Base-by-base conservation (phyloP, 306 rosid genomes). In the Begonia fuchsioides region DNA sequence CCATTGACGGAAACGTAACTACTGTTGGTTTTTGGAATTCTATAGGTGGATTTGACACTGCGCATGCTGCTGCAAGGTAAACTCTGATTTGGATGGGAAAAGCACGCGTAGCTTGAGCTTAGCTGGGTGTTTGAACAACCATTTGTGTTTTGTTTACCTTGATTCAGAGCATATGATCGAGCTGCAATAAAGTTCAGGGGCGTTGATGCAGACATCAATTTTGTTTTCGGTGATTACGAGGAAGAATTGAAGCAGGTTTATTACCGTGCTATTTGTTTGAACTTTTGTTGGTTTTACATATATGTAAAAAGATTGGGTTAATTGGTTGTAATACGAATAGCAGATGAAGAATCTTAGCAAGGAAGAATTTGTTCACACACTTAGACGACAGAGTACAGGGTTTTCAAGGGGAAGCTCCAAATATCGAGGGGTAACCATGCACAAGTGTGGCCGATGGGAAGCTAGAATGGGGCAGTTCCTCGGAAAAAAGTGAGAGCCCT, bases 381-480 rank as follows among this genome's bases (percentile, higher is more conserved):
- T 92, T 7, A 94, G 98, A 45, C 83, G 98, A 51, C 98, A 79
- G 65, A 92, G 96, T 65, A 82, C 92, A 15, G 98, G 98, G 51
- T 92, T 92, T 79, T 85, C 98, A 1, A 71, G 98, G 56, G 98
- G 98, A 58, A 82, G 96, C 68, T 82, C 98, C 9, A 92, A 81
- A 73, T 92, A 82, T 60, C 62, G 98, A 64, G 98, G 98, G 52
- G 98, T 92, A 43, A 92, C 98, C 3, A 81, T 92, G 60, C 98
- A 92, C 81, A 92, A 92, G 66, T 92, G 98, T 65, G 98, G 98
- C 46, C 86, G 96, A 15, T 92, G 96, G 98, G 98, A 92, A 77
- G 96, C 98, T 71, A 76, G 93, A 59, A 92, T 92, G 94, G 98
- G 98, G 53, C 98, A 85, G 69, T 79, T 92, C 70, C 98, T 92